Conservation (phyloP, 257 asterid species). For the Solanum lycopersicoides region DNA sequence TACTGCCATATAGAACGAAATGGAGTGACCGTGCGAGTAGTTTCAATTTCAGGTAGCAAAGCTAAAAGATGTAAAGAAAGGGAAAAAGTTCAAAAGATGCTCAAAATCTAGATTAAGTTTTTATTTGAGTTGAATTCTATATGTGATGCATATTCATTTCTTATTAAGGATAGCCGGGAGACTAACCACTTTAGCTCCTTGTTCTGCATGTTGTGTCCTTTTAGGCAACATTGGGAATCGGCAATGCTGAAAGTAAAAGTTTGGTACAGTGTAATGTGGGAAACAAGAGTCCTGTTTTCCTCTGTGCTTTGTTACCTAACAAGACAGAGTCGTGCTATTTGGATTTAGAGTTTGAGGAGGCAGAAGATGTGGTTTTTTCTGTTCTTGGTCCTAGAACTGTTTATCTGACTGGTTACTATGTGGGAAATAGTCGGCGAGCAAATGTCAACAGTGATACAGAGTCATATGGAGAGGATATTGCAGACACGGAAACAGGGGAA, state of each 20-base stretch:
- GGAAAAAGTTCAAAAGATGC: neutral
- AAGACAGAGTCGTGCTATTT: conserved; percentile 54
- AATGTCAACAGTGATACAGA: conserved; percentile 60
- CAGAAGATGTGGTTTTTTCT: conserved; percentile 77
- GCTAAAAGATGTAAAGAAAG: neutral
- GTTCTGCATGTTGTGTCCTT: conserved; percentile 1
- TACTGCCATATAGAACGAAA: neutral
- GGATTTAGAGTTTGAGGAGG: conserved; percentile 88
- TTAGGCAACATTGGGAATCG: conserved; percentile 78
- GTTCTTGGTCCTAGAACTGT: conserved; percentile 72
- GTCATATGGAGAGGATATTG: conserved; percentile 83
- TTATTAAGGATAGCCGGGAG: neutral
- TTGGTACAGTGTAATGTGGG: conserved; percentile 82
- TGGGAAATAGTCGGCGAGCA: conserved; percentile 12
- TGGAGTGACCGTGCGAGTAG: neutral
- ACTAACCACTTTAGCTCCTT: neutral
- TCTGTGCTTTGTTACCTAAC: conserved; percentile 58
- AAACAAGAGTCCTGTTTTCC: conserved; percentile 46
- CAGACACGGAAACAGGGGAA: conserved; percentile 44
- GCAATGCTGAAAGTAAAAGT: conserved; percentile 33
- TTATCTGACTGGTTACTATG: conserved; percentile 66
- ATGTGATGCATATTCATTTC: neutral
- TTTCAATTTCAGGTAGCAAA: neutral
- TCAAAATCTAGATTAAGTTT: neutral
- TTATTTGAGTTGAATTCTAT: neutral